These are phyloP conservation scores for Corymbia maculata DNA, from an alignment of 345 rosid species.

Conservation along the genomic window DNA sequence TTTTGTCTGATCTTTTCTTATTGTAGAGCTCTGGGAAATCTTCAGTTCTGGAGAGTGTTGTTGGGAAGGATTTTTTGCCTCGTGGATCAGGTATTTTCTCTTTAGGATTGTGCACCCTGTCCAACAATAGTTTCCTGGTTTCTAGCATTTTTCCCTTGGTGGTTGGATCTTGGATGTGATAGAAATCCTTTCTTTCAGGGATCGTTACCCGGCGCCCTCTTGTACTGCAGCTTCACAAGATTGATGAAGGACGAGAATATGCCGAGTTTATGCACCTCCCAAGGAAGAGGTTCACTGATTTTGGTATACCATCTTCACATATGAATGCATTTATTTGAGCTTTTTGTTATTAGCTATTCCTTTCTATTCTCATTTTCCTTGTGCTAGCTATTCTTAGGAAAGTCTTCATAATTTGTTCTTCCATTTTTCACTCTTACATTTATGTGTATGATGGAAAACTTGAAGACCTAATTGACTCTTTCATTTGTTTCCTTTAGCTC, in stretches of 20 bases:
- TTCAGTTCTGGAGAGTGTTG: constrained; percentile 87
- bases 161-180: not conserved
- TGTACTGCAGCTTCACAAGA: constrained; percentile 88
- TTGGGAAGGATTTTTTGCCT: constrained; percentile 93
- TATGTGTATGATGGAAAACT: not conserved
- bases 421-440: not conserved
- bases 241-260: constrained; percentile 86
- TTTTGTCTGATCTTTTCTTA: not conserved
- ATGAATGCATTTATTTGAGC: not conserved
- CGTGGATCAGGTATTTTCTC: constrained; percentile 77
- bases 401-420: not conserved
- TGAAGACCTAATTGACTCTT: not conserved
- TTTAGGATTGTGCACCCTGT: not conserved
- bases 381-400: not conserved
- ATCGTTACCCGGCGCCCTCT: constrained; percentile 97
- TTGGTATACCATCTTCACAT: constrained; percentile 31
- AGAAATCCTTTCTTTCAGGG: constrained; percentile 40
- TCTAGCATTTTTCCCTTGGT: not conserved
- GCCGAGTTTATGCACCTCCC: constrained; percentile 98
- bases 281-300: constrained; percentile 75
- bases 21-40: constrained; percentile 95
- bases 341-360: not conserved
- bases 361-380: not conserved
- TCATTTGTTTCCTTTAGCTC: not conserved
- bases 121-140: not conserved